A percentile compares a stretch with the other conserved stretches of the same genome.
Conservation (phyloP, 2,329 filamentous ascomycete species). For the Blastomyces parvus region DNA sequence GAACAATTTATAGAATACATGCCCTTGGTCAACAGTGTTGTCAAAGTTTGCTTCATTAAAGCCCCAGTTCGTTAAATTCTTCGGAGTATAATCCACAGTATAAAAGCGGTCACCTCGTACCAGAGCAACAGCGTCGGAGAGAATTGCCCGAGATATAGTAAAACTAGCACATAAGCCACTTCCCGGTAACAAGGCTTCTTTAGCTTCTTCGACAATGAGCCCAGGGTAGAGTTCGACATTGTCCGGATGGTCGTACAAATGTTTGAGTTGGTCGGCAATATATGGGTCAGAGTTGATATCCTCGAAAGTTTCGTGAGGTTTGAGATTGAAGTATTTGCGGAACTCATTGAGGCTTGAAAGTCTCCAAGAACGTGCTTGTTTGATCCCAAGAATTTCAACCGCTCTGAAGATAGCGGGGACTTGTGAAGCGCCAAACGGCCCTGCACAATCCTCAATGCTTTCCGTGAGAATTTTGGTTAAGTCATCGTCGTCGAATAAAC, state of each 20-base stretch:
- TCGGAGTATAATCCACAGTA: constrained; percentile 24
- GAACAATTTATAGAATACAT: constrained; percentile 24
- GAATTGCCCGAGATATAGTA: constrained; percentile 32
- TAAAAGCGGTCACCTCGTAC: constrained; percentile 36
- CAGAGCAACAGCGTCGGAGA: constrained; percentile 37
- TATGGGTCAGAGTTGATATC: constrained; percentile 51
- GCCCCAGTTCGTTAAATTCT: constrained; percentile 34
- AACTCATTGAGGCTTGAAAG: constrained; percentile 44
- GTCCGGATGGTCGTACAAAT: constrained; percentile 56
- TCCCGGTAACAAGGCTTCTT: constrained; percentile 27
- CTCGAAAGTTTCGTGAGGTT: constrained; percentile 48
- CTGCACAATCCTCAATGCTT: constrained; percentile 59
- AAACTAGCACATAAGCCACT: constrained; percentile 30
- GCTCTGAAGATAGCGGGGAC: constrained; percentile 63
- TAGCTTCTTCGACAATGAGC: constrained; percentile 42
- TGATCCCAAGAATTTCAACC: constrained; percentile 69
- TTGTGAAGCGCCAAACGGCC: constrained; percentile 59
- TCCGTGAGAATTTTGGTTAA: constrained; percentile 55
- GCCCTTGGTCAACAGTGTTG: constrained; percentile 18
- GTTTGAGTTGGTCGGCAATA: constrained; percentile 46
- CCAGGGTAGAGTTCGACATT: constrained; percentile 63
- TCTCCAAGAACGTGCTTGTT: constrained; percentile 62
- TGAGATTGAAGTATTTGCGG: constrained; percentile 52
- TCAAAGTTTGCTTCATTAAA: constrained; percentile 30
- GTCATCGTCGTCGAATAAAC: constrained; percentile 58